Evolutionary conservation across 2,329 filamentous ascomycete species (phyloP).

Genomic region (Phaeophleospora eucalypticola): DNA sequence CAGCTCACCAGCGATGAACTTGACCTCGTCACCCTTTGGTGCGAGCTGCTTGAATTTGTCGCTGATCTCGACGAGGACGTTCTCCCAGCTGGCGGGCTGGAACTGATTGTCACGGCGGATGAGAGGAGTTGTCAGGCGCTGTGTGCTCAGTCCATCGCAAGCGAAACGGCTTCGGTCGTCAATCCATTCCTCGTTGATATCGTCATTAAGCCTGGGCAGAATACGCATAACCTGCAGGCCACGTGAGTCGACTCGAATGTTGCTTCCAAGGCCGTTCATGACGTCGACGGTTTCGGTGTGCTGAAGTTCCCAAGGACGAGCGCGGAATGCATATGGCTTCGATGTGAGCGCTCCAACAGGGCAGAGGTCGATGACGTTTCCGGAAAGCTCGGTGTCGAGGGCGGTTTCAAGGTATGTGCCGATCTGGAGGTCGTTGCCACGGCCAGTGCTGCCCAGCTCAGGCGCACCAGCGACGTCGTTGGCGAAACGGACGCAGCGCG

Average conservation of each 20-base stretch:
- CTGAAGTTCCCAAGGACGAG: conserved; percentile 94
- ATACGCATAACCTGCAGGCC: conserved; percentile 96
- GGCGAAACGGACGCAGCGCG: conserved; percentile 92
- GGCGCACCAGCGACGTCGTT: conserved; percentile 96
- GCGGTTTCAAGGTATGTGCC: conserved; percentile 95
- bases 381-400: conserved; percentile 89
- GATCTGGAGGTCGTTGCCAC: conserved; percentile 96
- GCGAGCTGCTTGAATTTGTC: conserved; percentile 74
- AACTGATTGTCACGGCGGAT: conserved; percentile 87
- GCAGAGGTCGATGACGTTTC: conserved; percentile 96
- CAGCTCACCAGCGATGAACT: conserved; percentile 85
- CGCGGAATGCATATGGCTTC: conserved; percentile 96
- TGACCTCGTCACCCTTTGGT: conserved; percentile 90
- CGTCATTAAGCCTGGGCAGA: conserved; percentile 87
- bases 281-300: conserved; percentile 96
- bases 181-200: conserved; percentile 99
- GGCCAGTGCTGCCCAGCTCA: conserved; percentile 87
- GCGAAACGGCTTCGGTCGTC: conserved; percentile 98
- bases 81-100: conserved; percentile 89
- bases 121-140: conserved; percentile 87
- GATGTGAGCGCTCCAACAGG: conserved; percentile 94
- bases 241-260: conserved; percentile 88
- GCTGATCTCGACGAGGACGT: conserved; percentile 82
- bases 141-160: conserved; percentile 93
- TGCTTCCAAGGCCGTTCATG: conserved; percentile 85